phyloP scores from a whole-genome alignment of 2,329 filamentous ascomycete genomes.

The Endothia cerciana region DNA sequence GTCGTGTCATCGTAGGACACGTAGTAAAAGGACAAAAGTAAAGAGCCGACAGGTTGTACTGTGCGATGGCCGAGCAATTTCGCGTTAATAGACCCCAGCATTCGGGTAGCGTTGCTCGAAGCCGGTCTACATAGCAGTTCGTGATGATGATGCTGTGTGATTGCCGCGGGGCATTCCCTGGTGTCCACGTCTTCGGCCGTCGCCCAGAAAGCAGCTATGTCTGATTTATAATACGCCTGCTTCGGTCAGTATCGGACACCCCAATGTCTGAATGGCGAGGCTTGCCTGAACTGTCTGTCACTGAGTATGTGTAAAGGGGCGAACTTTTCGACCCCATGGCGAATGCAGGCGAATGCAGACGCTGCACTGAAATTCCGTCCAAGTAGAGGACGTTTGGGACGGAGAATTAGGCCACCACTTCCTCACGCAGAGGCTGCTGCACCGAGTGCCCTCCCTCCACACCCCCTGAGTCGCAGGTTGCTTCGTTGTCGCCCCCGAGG shows the following conservation, averaged over 20 bases:
- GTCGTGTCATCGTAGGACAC: slow-evolving; percentile 1
- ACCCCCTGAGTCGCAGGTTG: not conserved
- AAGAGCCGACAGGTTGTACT: not conserved
- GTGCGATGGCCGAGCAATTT: not conserved
- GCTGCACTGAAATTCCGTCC: not conserved
- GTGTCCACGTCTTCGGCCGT: not conserved
- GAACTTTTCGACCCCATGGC: not conserved
- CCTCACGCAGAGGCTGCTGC: not conserved
- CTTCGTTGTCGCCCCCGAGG: not conserved
- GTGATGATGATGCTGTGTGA: slow-evolving; percentile 5
- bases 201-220: not conserved
- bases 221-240: not conserved
- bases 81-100: not conserved
- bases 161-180: too few species aligned
- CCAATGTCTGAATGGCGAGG: not conserved
- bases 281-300: not conserved
- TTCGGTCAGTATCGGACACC: not conserved
- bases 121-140: slow-evolving; percentile 5
- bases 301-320: not conserved
- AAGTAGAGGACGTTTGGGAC: not conserved
- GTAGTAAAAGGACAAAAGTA: not conserved
- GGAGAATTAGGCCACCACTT: not conserved
- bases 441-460: not conserved
- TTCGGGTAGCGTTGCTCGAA: not conserved
- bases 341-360: not conserved